Evolutionary conservation across 805 yeast genomes (phyloP).

Genomic region (Candida coquimbonensis): DNA sequence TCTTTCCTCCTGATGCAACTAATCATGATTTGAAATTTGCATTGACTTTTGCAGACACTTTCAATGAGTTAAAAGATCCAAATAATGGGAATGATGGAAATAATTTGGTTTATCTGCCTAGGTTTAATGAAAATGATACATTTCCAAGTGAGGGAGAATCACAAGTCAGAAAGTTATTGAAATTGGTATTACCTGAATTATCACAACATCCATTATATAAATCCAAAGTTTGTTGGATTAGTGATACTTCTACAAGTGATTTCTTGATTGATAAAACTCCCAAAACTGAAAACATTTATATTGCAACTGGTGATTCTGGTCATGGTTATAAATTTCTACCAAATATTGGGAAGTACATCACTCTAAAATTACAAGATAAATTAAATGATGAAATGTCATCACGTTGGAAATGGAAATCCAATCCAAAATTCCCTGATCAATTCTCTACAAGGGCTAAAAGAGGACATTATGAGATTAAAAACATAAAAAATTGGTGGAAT

Average conservation of each 20-base stretch:
- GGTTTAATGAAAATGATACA: conserved; percentile 27
- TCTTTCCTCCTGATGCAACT: conserved; percentile 39
- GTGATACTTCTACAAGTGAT: conserved; percentile 35
- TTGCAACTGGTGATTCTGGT: conserved; percentile 45
- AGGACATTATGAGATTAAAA: conserved; percentile 14
- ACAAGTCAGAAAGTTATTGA: conserved; percentile 24
- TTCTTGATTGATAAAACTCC: conserved; percentile 37
- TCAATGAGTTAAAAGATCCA: conserved; percentile 18
- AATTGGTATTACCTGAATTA: conserved; percentile 33
- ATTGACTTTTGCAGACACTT: conserved; percentile 23
- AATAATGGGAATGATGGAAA: conserved; percentile 3
- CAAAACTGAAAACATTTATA: conserved; percentile 23
- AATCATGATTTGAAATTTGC: conserved; percentile 33
- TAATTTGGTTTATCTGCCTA: conserved; percentile 28
- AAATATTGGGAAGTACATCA: conserved; percentile 37
- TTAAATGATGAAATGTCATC: conserved; percentile 18
- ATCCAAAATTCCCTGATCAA: conserved; percentile 13
- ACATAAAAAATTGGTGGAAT: conserved; percentile 10
- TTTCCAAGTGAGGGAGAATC: conserved; percentile 27
- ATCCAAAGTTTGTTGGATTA: conserved; percentile 35
- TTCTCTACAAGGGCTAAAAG: conserved; percentile 13
- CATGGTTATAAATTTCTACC: conserved; percentile 43
- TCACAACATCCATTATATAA: conserved; percentile 26
- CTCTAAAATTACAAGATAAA: conserved; percentile 25
- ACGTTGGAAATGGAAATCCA: conserved; percentile 29